Evolutionary conservation across 1,284 basidiomycete species (phyloP).

Genomic region (Moesziomyces parantarcticus): DNA sequence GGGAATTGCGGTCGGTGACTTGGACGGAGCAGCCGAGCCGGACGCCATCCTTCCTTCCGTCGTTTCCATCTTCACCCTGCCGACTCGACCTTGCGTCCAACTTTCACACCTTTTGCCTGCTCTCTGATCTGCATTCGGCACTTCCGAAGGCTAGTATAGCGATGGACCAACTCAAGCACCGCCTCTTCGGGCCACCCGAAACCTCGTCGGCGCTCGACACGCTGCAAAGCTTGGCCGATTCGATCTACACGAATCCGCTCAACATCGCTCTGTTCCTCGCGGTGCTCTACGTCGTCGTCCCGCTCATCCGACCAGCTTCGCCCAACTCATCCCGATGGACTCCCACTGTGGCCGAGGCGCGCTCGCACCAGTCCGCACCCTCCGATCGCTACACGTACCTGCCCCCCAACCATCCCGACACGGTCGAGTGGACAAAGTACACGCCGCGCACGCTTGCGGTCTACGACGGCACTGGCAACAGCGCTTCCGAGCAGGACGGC

Average conservation of each 20-base stretch:
- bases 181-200: conserved; percentile 5
- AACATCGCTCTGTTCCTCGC: conserved; percentile 49
- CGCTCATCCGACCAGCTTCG: conserved; percentile 42
- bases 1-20: not conserved
- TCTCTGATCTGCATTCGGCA: not conserved
- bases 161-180: conserved; percentile 22
- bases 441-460: conserved; percentile 64
- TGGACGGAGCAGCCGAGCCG: not conserved
- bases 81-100: too few relatives aligned
- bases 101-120: not conserved
- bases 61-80: not conserved
- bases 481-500: conserved; percentile 9
- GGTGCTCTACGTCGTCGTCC: conserved; percentile 49
- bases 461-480: conserved; percentile 56
- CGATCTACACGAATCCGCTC: conserved; percentile 58
- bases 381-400: conserved; percentile 55
- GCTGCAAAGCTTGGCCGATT: conserved; percentile 18
- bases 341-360: conserved; percentile 35
- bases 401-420: conserved; percentile 54
- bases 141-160: not conserved
- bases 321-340: conserved; percentile 46
- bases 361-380: conserved; percentile 30
- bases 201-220: not conserved
- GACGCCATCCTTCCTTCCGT: not conserved
- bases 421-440: conserved; percentile 58